Conservation (phyloP, 345 rosid genomes). For the Brassica cretica region DNA sequence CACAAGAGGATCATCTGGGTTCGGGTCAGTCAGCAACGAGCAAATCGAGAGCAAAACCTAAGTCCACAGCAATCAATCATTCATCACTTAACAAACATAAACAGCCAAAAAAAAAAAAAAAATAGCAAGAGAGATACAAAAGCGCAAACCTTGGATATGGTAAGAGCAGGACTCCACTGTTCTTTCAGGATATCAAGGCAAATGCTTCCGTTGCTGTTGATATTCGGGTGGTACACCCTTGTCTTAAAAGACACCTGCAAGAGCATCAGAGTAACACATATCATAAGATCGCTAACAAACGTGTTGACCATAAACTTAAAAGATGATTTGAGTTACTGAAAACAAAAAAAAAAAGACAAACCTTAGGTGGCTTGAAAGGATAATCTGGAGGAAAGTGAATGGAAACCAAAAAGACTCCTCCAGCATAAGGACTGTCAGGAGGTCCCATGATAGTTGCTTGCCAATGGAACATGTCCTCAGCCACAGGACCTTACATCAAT, state of each 20-base stretch:
- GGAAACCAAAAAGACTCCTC: slow-evolving; percentile 56
- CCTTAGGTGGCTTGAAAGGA: slow-evolving; percentile 73
- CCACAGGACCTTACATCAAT: slow-evolving; percentile 48
- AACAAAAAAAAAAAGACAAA: neutral
- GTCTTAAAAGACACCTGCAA: slow-evolving; percentile 40
- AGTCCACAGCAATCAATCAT: neutral
- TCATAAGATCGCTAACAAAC: neutral
- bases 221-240: slow-evolving; percentile 41
- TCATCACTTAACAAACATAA: neutral
- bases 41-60: slow-evolving; percentile 91
- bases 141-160: slow-evolving; percentile 36
- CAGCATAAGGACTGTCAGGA: slow-evolving; percentile 51
- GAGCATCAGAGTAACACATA: neutral
- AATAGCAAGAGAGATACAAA: neutral
- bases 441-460: slow-evolving; percentile 62
- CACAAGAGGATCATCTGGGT: slow-evolving; percentile 93
- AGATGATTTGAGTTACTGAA: neutral
- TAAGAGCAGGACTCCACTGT: slow-evolving; percentile 46
- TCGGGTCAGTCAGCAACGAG: slow-evolving; percentile 89
- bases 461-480: slow-evolving; percentile 66
- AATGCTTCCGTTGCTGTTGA: slow-evolving; percentile 41
- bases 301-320: neutral
- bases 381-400: slow-evolving; percentile 60
- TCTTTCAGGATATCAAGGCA: slow-evolving; percentile 43
- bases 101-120: neutral